phyloP scores from a whole-genome alignment of 176 grass and related monocot species.

The Carex scoparia region DNA sequence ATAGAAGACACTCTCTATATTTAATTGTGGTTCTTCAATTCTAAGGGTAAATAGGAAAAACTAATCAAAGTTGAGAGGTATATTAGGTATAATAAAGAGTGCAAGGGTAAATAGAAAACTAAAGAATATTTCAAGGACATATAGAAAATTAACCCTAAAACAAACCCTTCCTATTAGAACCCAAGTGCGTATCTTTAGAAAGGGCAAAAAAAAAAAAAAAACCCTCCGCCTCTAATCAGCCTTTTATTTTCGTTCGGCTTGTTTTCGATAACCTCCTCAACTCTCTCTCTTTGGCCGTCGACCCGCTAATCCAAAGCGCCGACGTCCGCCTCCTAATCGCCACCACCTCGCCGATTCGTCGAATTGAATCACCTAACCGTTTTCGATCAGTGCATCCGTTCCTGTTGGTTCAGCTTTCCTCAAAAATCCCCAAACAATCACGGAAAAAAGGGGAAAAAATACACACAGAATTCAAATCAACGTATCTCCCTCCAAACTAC shows the following conservation, averaged over 20 bases:
- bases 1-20: no score
- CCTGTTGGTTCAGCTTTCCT: background rate
- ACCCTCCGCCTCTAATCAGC: constrained; percentile 45
- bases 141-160: no score
- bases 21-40: no score
- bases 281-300: constrained; percentile 35
- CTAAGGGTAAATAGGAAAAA: no score
- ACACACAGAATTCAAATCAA: constrained; percentile 15
- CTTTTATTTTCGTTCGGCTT: constrained; percentile 29
- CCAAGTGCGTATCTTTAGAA: constrained; percentile 14
- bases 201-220: background rate
- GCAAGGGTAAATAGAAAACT: no score
- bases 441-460: background rate
- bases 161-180: constrained; percentile 26
- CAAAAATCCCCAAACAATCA: constrained; percentile 20
- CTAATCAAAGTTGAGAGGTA: no score
- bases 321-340: constrained; percentile 9
- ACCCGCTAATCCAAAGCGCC: constrained; percentile 35
- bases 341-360: constrained; percentile 11
- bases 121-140: no score
- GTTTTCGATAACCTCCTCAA: constrained; percentile 44
- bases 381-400: background rate
- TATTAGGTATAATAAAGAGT: no score
- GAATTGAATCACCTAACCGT: constrained; percentile 30
- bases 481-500: constrained; percentile 15